phyloP scores from a whole-genome alignment of 1,284 basidiomycete species.

The Prillingera fragicola region DNA sequence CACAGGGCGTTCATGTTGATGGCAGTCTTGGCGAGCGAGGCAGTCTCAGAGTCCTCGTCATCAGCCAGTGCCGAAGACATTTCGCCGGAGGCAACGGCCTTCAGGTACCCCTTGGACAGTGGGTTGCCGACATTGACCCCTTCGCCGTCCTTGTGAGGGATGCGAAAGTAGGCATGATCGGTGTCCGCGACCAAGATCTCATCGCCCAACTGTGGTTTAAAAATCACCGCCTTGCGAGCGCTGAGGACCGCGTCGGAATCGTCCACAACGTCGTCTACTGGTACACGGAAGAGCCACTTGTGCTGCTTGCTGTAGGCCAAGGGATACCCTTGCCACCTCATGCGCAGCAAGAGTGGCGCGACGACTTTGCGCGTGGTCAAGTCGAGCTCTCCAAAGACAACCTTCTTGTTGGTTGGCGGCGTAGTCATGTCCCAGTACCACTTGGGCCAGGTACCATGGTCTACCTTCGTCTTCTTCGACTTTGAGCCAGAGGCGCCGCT shows the following conservation, averaged over 20 bases:
- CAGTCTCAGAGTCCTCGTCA: slow-evolving; percentile 49
- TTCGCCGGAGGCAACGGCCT: slow-evolving; percentile 78
- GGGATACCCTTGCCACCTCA: slow-evolving; percentile 84
- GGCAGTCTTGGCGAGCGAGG: slow-evolving; percentile 72
- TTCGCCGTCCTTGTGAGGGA: slow-evolving; percentile 95
- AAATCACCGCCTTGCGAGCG: slow-evolving; percentile 14
- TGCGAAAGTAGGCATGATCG: slow-evolving; percentile 65
- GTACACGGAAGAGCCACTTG: slow-evolving; percentile 86
- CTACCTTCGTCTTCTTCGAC: no score
- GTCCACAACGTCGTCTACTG: slow-evolving; percentile 52
- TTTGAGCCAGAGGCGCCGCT: neutral
- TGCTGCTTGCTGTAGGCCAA: slow-evolving; percentile 80
- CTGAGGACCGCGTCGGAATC: slow-evolving; percentile 56
- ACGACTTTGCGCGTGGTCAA: slow-evolving; percentile 79
- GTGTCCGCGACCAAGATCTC: slow-evolving; percentile 21
- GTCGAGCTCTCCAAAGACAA: slow-evolving; percentile 57
- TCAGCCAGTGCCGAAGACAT: slow-evolving; percentile 53
- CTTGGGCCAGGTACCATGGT: slow-evolving; percentile 60
- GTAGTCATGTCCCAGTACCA: slow-evolving; percentile 89
- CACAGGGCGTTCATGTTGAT: slow-evolving; percentile 91
- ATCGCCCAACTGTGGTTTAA: slow-evolving; percentile 18
- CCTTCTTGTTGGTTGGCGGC: slow-evolving; percentile 32
- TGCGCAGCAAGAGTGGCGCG: slow-evolving; percentile 75
- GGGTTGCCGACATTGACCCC: slow-evolving; percentile 90
- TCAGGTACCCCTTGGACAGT: slow-evolving; percentile 82